A percentile compares a stretch with the other conserved stretches of the same genome.
phyloP scores from a whole-genome alignment of 2,329 filamentous ascomycete genomes.

The Claviceps purpurea region DNA sequence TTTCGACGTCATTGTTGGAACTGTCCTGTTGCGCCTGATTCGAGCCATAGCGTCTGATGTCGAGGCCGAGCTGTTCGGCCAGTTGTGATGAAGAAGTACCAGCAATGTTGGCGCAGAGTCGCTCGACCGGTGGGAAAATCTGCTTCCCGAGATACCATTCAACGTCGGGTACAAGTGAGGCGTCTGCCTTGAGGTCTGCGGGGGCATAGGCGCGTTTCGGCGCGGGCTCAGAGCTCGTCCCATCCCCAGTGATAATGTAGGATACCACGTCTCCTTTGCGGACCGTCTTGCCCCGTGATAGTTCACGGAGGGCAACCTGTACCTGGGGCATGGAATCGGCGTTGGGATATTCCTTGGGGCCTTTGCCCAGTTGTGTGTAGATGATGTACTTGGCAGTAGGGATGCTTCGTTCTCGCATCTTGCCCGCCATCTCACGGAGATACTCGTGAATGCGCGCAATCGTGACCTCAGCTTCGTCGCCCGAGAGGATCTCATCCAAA shows the following conservation, averaged over 20 bases:
- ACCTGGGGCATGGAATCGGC: constrained; percentile 92
- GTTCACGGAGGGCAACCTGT: constrained; percentile 81
- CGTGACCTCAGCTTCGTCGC: constrained; percentile 79
- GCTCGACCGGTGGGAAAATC: constrained; percentile 93
- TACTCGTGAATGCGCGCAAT: constrained; percentile 89
- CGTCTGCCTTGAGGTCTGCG: constrained; percentile 67
- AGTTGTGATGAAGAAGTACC: constrained; percentile 84
- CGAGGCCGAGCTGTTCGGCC: constrained; percentile 86
- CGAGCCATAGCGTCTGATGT: constrained; percentile 67
- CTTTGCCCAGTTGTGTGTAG: constrained; percentile 92
- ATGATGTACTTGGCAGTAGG: constrained; percentile 87
- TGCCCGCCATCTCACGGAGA: constrained; percentile 65
- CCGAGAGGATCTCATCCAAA: constrained; percentile 87
- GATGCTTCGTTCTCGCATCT: constrained; percentile 72
- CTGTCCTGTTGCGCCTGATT: constrained; percentile 32
- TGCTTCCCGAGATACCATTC: constrained; percentile 98
- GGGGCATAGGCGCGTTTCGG: constrained; percentile 84
- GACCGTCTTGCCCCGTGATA: constrained; percentile 73
- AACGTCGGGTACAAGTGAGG: constrained; percentile 71
- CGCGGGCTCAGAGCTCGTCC: constrained; percentile 51
- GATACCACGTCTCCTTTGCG: constrained; percentile 93
- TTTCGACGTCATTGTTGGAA: constrained; percentile 49
- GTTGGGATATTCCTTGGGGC: constrained; percentile 86
- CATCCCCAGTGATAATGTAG: constrained; percentile 78
- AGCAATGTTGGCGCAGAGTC: constrained; percentile 88